Conservation (phyloP, 495 filamentous ascomycete species). For the Aeminium ludgeri region DNA sequence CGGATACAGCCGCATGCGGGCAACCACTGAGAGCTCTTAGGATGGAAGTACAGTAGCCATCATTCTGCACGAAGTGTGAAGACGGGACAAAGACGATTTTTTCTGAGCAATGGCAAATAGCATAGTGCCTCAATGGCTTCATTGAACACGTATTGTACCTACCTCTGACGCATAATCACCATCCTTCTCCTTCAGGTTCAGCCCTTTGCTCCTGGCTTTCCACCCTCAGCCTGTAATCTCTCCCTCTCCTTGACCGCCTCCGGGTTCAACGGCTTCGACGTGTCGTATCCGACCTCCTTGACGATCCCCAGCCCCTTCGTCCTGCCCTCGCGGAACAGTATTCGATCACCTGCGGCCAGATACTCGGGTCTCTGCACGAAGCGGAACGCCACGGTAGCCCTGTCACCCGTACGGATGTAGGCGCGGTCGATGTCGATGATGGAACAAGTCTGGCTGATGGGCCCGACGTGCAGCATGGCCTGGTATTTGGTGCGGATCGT, state of each 20-base stretch:
- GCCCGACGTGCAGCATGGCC: slow-evolving; percentile 94
- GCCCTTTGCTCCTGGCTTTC: slow-evolving; percentile 2
- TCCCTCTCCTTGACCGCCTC: slow-evolving; percentile 20
- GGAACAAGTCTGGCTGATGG: slow-evolving; percentile 85
- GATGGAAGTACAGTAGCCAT: too few relatives aligned
- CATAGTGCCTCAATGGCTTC: too few relatives aligned
- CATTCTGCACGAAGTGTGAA: too few relatives aligned
- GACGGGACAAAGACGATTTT: too few relatives aligned
- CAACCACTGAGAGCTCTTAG: not conserved
- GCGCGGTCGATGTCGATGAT: slow-evolving; percentile 97
- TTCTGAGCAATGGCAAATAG: too few relatives aligned
- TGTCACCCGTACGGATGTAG: slow-evolving; percentile 84
- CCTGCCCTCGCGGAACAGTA: slow-evolving; percentile 85
- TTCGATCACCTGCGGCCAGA: slow-evolving; percentile 66
- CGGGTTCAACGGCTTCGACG: slow-evolving; percentile 38
- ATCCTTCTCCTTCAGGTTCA: not conserved
- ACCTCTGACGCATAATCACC: not conserved
- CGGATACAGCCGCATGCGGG: not conserved
- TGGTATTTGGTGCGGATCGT: slow-evolving; percentile 97
- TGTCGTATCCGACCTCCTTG: slow-evolving; percentile 78
- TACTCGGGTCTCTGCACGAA: slow-evolving; percentile 97
- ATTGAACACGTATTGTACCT: too few relatives aligned
- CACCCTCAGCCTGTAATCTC: slow-evolving; percentile 4
- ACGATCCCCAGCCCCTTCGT: slow-evolving; percentile 95
- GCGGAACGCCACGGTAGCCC: slow-evolving; percentile 78